A percentile compares a stretch with the other conserved stretches of the same genome.
Evolutionary conservation across 2,329 filamentous ascomycete genomes (phyloP).

Genomic region (Epichloe bromicola): DNA sequence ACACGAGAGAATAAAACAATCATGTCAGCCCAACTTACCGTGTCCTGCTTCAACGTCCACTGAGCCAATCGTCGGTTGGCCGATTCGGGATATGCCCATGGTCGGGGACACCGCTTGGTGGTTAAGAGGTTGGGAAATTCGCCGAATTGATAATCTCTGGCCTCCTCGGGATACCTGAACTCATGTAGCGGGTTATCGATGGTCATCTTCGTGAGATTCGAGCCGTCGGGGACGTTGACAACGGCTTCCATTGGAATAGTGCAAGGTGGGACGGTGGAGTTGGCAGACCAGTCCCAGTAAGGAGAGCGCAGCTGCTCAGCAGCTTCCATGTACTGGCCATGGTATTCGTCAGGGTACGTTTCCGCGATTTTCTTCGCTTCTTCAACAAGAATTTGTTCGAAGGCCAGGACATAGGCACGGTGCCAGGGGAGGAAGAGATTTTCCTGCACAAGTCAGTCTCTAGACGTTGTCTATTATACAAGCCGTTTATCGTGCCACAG

Average conservation of each 20-base stretch:
- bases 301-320: slow-evolving; percentile 34
- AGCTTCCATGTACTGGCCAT: slow-evolving; percentile 27
- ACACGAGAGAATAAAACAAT: not conserved
- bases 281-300: slow-evolving; percentile 41
- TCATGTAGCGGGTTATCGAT: slow-evolving; percentile 40
- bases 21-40: slow-evolving; percentile 20
- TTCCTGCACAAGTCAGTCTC: slow-evolving; percentile 22
- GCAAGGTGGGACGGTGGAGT: slow-evolving; percentile 29
- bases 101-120: slow-evolving; percentile 27
- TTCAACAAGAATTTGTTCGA: slow-evolving; percentile 40
- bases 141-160: slow-evolving; percentile 24
- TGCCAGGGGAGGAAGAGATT: slow-evolving; percentile 42
- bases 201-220: slow-evolving; percentile 14
- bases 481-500: not conserved
- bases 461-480: not conserved
- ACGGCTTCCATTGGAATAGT: slow-evolving; percentile 21
- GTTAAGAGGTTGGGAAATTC: slow-evolving; percentile 12
- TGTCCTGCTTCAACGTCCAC: slow-evolving; percentile 25
- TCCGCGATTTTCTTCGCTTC: slow-evolving; percentile 33
- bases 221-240: slow-evolving; percentile 28
- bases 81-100: slow-evolving; percentile 24
- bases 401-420: slow-evolving; percentile 39
- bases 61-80: slow-evolving; percentile 23
- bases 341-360: slow-evolving; percentile 25
- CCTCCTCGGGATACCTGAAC: slow-evolving; percentile 33